These are phyloP conservation scores for Kalanchoe fedtschenkoi DNA, from an alignment of 164 flowering plant species.

Conservation along the genomic window DNA sequence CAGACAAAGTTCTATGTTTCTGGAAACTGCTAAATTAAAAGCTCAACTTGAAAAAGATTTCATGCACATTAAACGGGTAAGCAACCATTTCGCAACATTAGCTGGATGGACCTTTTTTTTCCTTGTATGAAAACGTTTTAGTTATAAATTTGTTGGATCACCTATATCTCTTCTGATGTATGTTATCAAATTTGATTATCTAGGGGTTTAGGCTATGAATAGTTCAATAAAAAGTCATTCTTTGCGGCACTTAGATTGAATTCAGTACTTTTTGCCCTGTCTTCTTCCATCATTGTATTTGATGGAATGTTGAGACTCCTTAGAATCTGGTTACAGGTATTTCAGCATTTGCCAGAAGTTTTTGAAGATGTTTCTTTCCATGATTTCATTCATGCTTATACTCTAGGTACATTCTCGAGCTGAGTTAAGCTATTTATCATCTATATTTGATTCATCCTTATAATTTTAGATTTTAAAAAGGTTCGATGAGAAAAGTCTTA, in stretches of 20 bases:
- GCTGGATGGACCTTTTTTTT: neutral
- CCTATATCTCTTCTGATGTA: neutral
- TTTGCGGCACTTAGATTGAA: too few species aligned
- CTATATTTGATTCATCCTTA: neutral
- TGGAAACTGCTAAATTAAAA: slow-evolving; percentile 44
- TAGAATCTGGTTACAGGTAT: slow-evolving; percentile 29
- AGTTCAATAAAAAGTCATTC: too few species aligned
- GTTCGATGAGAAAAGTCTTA: neutral
- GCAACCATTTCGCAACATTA: slow-evolving; percentile 6
- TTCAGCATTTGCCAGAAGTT: slow-evolving; percentile 28
- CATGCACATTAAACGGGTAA: slow-evolving; percentile 33
- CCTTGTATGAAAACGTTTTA: neutral
- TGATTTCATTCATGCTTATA: slow-evolving; percentile 62
- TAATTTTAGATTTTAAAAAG: neutral
- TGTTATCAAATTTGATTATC: neutral
- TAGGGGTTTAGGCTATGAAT: too few species aligned
- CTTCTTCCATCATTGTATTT: neutral
- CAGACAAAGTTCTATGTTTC: slow-evolving; percentile 35
- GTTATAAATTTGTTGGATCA: neutral
- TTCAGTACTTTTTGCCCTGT: too few species aligned
- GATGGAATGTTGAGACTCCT: neutral
- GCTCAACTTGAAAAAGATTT: slow-evolving; percentile 46
- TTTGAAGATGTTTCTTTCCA: slow-evolving; percentile 27
- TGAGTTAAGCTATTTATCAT: neutral
- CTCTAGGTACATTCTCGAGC: slow-evolving; percentile 38